Percentiles rank a stretch among this genome's conserved stretches.
These are phyloP conservation scores for Sordariomycetes sp. DNA, from an alignment of 2,329 filamentous ascomycete genomes.

Conservation along the genomic window DNA sequence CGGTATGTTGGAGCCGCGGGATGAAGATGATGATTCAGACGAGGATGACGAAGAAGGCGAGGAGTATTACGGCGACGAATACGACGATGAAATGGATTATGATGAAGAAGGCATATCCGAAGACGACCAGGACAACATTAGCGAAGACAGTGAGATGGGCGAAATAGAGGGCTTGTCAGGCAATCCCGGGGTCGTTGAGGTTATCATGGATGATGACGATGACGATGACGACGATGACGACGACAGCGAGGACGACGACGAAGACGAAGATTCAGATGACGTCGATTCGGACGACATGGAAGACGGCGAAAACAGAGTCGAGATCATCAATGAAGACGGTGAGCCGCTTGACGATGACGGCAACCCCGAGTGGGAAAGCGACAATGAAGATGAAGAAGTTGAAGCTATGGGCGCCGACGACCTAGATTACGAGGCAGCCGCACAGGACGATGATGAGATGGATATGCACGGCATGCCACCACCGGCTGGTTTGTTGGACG, in stretches of 20 bases:
- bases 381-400: slow-evolving; percentile 48
- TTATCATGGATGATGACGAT: slow-evolving; percentile 69
- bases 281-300: slow-evolving; percentile 34
- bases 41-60: slow-evolving; percentile 65
- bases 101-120: slow-evolving; percentile 72
- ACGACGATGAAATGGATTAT: slow-evolving; percentile 90
- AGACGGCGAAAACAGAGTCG: slow-evolving; percentile 41
- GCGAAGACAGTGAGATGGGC: slow-evolving; percentile 79
- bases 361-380: slow-evolving; percentile 52
- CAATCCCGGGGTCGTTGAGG: slow-evolving; percentile 54
- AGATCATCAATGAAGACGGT: slow-evolving; percentile 57
- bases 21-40: slow-evolving; percentile 71
- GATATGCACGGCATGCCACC: slow-evolving; percentile 32
- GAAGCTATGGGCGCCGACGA: slow-evolving; percentile 44
- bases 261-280: slow-evolving; percentile 42
- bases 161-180: slow-evolving; percentile 68
- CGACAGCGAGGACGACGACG: slow-evolving; percentile 46
- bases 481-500: slow-evolving; percentile 32
- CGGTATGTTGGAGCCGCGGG: slow-evolving; percentile 83
- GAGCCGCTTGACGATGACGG: slow-evolving; percentile 51
- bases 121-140: slow-evolving; percentile 80
- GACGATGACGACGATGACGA: slow-evolving; percentile 53
- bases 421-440: slow-evolving; percentile 45
- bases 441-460: slow-evolving; percentile 45
- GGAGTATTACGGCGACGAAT: slow-evolving; percentile 88